A percentile compares a stretch with the other conserved stretches of the same genome.
These are phyloP conservation scores for Pachyrhizus erosus DNA, from an alignment of 306 rosid species.

Conservation along the genomic window DNA sequence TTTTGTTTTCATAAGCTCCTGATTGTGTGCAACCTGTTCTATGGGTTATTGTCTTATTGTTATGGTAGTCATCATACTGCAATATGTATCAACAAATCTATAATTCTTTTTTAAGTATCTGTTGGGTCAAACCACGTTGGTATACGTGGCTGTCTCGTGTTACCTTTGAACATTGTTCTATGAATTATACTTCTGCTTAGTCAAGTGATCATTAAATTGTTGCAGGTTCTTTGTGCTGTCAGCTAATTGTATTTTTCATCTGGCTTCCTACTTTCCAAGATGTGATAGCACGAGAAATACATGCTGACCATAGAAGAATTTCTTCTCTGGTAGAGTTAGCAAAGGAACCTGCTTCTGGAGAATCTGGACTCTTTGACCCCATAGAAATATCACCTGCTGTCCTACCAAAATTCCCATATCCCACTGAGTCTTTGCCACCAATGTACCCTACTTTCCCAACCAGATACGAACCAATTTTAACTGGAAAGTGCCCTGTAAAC, in stretches of 20 bases:
- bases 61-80: slow-evolving; percentile 3
- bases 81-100: background rate
- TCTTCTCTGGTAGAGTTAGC: slow-evolving; percentile 63
- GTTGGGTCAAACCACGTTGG: background rate
- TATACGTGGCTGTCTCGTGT: slow-evolving; percentile 1
- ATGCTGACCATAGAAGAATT: slow-evolving; percentile 45
- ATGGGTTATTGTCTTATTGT: slow-evolving; percentile 4
- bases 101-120: background rate
- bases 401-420: slow-evolving; percentile 77
- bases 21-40: background rate
- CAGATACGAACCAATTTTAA: slow-evolving; percentile 83
- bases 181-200: slow-evolving; percentile 35
- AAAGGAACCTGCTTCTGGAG: slow-evolving; percentile 66
- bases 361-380: slow-evolving; percentile 75
- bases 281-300: slow-evolving; percentile 59
- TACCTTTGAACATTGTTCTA: background rate
- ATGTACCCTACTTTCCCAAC: slow-evolving; percentile 89
- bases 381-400: slow-evolving; percentile 94
- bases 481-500: slow-evolving; percentile 91
- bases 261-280: slow-evolving; percentile 73
- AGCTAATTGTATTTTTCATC: slow-evolving; percentile 65
- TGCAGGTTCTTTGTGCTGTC: slow-evolving; percentile 77
- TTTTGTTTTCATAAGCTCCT: slow-evolving; percentile 8
- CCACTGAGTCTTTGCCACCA: slow-evolving; percentile 72
- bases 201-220: slow-evolving; percentile 43